Evolutionary conservation across 805 yeast species (phyloP).

Genomic region (Candida sithepensis): DNA sequence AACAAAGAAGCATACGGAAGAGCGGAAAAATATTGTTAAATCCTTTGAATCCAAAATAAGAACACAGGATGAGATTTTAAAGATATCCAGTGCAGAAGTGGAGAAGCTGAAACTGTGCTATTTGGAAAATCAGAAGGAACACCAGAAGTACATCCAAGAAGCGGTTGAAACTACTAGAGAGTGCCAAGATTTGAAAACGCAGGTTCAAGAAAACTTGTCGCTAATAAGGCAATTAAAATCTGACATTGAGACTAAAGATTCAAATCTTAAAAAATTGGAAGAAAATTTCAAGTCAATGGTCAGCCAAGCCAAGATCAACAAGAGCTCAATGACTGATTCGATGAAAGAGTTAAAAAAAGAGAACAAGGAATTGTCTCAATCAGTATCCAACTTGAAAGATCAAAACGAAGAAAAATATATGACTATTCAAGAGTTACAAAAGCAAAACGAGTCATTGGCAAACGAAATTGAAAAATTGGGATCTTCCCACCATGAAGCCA

Average conservation of each 20-base stretch:
- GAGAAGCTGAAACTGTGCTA: constrained; percentile 17
- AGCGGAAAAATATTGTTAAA: constrained; percentile 18
- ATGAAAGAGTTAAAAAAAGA: neutral
- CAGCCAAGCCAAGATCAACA: neutral
- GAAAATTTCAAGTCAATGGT: neutral
- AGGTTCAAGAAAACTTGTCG: neutral
- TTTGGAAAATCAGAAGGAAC: neutral
- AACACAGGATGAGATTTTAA: constrained; percentile 33
- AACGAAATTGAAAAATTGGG: neutral
- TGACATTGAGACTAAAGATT: neutral
- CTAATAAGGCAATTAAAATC: neutral
- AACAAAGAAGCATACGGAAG: neutral
- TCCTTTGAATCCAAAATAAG: constrained; percentile 34
- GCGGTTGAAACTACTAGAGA: neutral
- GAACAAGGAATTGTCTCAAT: neutral
- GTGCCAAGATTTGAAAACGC: neutral
- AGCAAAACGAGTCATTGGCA: neutral
- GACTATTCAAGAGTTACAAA: neutral
- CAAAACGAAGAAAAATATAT: neutral
- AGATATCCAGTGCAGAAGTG: constrained; percentile 28
- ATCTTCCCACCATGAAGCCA: neutral
- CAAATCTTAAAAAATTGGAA: neutral
- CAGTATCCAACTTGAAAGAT: neutral
- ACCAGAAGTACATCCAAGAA: neutral
- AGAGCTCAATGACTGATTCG: neutral